phyloP scores from a whole-genome alignment of 2,329 filamentous ascomycete species.

The Botrytis fabae region DNA sequence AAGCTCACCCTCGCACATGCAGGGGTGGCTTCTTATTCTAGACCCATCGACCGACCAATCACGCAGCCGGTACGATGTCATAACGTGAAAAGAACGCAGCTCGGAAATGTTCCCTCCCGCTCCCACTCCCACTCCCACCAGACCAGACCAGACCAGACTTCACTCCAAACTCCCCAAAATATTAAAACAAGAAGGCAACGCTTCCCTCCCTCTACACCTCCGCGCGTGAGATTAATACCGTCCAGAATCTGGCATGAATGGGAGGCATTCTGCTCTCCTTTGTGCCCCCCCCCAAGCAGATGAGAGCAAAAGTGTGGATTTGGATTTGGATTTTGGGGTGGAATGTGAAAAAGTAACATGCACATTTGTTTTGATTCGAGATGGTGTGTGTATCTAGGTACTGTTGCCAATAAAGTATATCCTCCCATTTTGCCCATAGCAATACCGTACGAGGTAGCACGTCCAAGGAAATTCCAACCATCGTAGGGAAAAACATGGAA shows the following conservation, averaged over 20 bases:
- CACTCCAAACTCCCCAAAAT: background rate
- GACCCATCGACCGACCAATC: background rate
- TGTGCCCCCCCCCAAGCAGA: background rate
- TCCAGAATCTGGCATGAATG: background rate
- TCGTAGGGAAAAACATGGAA: constrained; percentile 5
- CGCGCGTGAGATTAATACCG: background rate
- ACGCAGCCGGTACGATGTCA: background rate
- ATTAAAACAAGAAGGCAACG: background rate
- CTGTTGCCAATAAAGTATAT: constrained; percentile 1
- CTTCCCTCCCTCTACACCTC: background rate
- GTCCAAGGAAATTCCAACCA: background rate
- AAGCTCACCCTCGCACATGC: background rate
- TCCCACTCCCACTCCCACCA: too few relatives aligned
- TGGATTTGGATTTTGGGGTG: background rate
- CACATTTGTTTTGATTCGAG: too few relatives aligned
- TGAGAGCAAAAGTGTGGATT: background rate
- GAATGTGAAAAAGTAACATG: background rate
- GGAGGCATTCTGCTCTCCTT: background rate
- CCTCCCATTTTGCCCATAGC: background rate
- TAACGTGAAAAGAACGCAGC: background rate
- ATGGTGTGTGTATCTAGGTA: too few relatives aligned
- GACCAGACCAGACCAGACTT: background rate
- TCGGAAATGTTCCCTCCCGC: background rate
- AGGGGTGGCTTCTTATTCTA: background rate
- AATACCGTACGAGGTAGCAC: background rate